Base-by-base conservation (phyloP, 1,139 yeast species). In the Pichia sp. region DNA sequence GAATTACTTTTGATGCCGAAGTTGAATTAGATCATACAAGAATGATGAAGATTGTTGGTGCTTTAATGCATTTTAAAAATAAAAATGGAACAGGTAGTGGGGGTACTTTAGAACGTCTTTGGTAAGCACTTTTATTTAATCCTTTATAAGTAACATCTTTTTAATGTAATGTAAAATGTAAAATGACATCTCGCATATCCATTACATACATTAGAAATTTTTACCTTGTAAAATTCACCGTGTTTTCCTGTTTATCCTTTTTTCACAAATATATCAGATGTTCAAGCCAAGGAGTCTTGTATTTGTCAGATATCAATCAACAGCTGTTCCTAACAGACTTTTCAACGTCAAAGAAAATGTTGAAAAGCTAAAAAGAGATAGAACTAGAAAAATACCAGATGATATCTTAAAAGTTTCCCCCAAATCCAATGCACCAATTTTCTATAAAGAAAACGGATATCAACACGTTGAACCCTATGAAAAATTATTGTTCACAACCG, bases 1-100 rank as follows among this genome's bases (percentile, higher is more conserved):
- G 57, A 13, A 61, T 66, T 30, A 55, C 62, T 8, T 67, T 65
- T 47, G 53, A 49, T 16, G 70, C 67, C 5, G 62, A 64, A n/a
- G 59, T 67, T 18, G 67, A 65, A 45, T 63, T 66, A 30, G 70
- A 67, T 52, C 70, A 66, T 46, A 65, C 67, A 7, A 62, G 63
- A 50, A 58, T 65, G 10, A 58, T 66, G 41, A 64, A 63, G 47
- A 56, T 66, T 13, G 57, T 56, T 4, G 56, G 57, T 42, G 63
- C 63, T 33, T 46, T 62, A 13, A 53, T 66, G 44, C 60, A 63
- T 11, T 65, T 56, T 42, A 57, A 44, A 27, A 57, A 57, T 42
- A 53, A 50, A 39, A 51, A 54, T 33, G 50, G 49, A 16, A 46
- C 57, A 19, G 59, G 59, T 10, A 52, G 57, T 47, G 59, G 59